Percentiles rank a stretch among this genome's conserved stretches.
These are phyloP conservation scores for Protea cynaroides DNA, from an alignment of 164 flowering plant genomes.

Conservation along the genomic window DNA sequence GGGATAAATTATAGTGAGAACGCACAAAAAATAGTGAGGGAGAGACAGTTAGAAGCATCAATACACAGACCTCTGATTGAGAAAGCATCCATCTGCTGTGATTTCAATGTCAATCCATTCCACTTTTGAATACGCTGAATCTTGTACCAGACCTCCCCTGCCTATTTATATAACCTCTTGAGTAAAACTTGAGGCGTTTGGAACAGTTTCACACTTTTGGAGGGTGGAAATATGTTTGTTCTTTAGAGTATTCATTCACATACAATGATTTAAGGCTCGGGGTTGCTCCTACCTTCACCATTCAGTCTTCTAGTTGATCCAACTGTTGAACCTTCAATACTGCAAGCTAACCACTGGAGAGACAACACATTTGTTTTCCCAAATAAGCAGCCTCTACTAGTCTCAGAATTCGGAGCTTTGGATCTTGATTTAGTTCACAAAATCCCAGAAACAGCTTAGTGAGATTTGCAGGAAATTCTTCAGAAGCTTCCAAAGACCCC, in stretches of 20 bases:
- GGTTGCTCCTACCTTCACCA: neutral
- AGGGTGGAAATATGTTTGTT: neutral
- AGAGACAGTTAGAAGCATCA: too few species aligned
- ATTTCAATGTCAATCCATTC: too few species aligned
- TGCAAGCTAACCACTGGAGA: neutral
- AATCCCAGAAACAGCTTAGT: too few species aligned
- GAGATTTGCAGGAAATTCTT: too few species aligned
- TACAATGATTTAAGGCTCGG: neutral
- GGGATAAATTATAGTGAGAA: too few species aligned
- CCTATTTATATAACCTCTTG: neutral
- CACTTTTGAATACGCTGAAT: neutral
- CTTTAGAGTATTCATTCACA: neutral
- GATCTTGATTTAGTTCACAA: neutral
- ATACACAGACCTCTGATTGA: too few species aligned
- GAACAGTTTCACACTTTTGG: neutral
- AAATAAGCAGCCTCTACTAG: neutral
- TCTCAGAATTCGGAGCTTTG: neutral
- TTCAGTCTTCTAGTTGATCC: neutral
- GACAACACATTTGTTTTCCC: too few species aligned
- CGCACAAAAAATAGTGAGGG: too few species aligned
- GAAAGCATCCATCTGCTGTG: too few species aligned
- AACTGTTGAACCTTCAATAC: neutral
- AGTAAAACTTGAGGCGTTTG: neutral
- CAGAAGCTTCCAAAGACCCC: neutral
- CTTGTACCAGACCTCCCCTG: neutral